Conservation (phyloP, 305 asterid genomes). For the Coffea humblotiana region DNA sequence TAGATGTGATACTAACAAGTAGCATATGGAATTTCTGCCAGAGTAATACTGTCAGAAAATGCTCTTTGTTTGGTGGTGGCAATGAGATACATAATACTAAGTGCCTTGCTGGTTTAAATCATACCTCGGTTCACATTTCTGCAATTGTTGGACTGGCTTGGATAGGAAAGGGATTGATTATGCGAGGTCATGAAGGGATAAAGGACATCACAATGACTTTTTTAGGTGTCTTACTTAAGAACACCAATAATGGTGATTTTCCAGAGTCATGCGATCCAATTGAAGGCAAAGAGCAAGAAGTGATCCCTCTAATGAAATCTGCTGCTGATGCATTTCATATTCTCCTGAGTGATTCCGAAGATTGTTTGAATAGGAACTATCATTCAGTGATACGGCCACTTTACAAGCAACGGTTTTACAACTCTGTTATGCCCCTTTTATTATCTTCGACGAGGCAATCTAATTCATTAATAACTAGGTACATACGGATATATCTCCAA, state of each 20-base stretch:
- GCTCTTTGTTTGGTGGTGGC: slow-evolving; percentile 29
- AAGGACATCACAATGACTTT: slow-evolving; percentile 69
- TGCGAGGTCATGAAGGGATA: slow-evolving; percentile 92
- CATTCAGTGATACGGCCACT: slow-evolving; percentile 83
- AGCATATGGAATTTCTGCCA: slow-evolving; percentile 38
- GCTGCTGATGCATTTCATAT: slow-evolving; percentile 89
- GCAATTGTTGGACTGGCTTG: slow-evolving; percentile 79
- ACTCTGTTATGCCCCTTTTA: slow-evolving; percentile 66
- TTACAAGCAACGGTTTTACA: slow-evolving; percentile 92
- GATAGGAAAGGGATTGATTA: slow-evolving; percentile 91
- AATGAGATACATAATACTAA: slow-evolving; percentile 36
- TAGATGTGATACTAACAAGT: slow-evolving; percentile 51
- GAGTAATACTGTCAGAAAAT: slow-evolving; percentile 24
- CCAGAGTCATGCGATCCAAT: slow-evolving; percentile 32
- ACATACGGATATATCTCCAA: slow-evolving; percentile 21
- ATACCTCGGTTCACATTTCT: slow-evolving; percentile 35
- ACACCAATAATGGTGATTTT: slow-evolving; percentile 33
- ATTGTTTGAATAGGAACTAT: slow-evolving; percentile 69
- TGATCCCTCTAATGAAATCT: slow-evolving; percentile 54
- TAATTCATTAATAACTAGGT: slow-evolving; percentile 58
- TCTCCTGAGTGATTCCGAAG: slow-evolving; percentile 77
- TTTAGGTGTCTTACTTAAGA: slow-evolving; percentile 54
- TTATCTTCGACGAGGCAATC: slow-evolving; percentile 51
- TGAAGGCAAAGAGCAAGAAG: slow-evolving; percentile 42
- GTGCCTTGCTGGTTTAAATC: slow-evolving; percentile 33